Evolutionary conservation across 2,329 filamentous ascomycete species (phyloP).

Genomic region (Epichloe amarillans): DNA sequence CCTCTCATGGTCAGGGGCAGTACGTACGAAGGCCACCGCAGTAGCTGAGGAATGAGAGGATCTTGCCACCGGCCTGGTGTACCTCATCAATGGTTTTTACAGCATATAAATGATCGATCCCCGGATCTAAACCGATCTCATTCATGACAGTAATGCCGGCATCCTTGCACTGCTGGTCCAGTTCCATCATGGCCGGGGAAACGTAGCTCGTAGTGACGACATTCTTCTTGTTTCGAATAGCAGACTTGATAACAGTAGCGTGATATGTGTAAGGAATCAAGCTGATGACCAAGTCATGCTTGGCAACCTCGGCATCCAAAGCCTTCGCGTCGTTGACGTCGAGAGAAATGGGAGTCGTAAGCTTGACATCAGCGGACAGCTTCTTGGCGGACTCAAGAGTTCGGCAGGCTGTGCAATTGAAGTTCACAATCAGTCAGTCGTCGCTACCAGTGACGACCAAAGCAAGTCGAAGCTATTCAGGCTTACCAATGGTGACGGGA

Average conservation of each 20-base stretch:
- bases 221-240: conserved; percentile 87
- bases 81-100: conserved; percentile 80
- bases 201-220: conserved; percentile 94
- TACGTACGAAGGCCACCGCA: conserved; percentile 40
- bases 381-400: conserved; percentile 65
- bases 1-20: too few species aligned
- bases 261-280: conserved; percentile 91
- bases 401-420: conserved; percentile 51
- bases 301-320: conserved; percentile 66
- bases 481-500: conserved; percentile 48
- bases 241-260: conserved; percentile 79
- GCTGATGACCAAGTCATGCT: conserved; percentile 67
- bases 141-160: conserved; percentile 97
- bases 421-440: too few species aligned
- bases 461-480: neutral
- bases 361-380: conserved; percentile 57
- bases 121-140: conserved; percentile 71
- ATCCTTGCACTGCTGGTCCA: conserved; percentile 70
- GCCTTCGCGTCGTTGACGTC: conserved; percentile 67
- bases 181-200: conserved; percentile 81
- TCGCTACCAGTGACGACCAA: neutral
- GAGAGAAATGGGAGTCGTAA: conserved; percentile 65
- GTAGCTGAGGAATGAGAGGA: conserved; percentile 68
- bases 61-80: conserved; percentile 77
- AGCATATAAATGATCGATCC: conserved; percentile 60